These are phyloP conservation scores for Papiliotrema laurentii DNA, from an alignment of 1,284 basidiomycete genomes.

Conservation along the genomic window DNA sequence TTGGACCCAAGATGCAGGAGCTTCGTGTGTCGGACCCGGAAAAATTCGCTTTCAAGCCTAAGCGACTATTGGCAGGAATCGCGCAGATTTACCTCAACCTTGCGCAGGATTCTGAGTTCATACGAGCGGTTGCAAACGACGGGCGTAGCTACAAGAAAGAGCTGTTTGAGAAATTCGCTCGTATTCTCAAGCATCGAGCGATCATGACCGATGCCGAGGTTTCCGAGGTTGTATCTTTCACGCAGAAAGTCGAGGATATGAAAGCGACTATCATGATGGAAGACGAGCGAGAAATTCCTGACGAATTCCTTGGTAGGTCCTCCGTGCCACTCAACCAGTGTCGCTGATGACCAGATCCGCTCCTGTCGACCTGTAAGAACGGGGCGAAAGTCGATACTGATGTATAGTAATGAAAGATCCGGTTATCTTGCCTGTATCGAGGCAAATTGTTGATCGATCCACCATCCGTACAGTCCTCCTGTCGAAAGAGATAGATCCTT, in stretches of 20 bases:
- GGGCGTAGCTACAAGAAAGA: constrained; percentile 85
- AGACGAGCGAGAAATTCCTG: constrained; percentile 92
- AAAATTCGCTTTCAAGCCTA: constrained; percentile 86
- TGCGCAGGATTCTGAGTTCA: constrained; percentile 71
- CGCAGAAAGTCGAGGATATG: constrained; percentile 77
- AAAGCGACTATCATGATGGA: constrained; percentile 68
- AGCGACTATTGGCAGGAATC: constrained; percentile 76
- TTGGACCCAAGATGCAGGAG: constrained; percentile 68
- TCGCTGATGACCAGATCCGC: constrained; percentile 20
- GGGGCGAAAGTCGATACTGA: neutral
- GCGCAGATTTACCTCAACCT: constrained; percentile 90
- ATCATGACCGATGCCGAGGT: constrained; percentile 82
- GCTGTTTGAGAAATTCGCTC: constrained; percentile 75
- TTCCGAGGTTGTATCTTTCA: constrained; percentile 65
- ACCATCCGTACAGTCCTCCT: constrained; percentile 95
- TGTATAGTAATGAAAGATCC: constrained; percentile 93
- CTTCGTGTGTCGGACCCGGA: constrained; percentile 83
- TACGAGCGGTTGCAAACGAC: constrained; percentile 85
- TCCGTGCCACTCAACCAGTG: neutral
- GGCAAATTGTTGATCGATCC: constrained; percentile 73
- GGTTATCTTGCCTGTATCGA: constrained; percentile 82
- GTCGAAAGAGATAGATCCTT: constrained; percentile 85
- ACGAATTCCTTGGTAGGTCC: constrained; percentile 81
- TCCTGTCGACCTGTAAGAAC: constrained; percentile 29
- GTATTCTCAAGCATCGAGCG: constrained; percentile 61